phyloP scores from a whole-genome alignment of 441 rosid species.

The Croton setiger region DNA sequence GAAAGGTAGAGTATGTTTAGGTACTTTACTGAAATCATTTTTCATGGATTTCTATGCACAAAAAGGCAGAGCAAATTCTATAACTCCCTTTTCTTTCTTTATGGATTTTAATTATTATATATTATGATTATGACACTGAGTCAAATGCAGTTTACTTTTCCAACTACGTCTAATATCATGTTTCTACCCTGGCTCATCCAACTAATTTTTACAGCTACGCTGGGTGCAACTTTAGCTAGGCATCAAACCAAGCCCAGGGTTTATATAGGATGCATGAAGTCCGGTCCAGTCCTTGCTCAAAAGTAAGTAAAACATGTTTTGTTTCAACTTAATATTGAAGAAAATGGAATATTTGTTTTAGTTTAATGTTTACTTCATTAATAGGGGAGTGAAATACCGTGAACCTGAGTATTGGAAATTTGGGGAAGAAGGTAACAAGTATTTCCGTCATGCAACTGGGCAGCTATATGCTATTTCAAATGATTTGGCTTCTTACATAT shows the following conservation, averaged over 20 bases:
- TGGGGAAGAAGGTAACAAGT: constrained; percentile 85
- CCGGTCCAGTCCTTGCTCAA: constrained; percentile 83
- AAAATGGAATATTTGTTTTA: background rate
- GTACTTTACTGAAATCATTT: background rate
- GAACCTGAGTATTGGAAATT: constrained; percentile 97
- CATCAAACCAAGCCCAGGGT: constrained; percentile 65
- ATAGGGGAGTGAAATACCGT: constrained; percentile 87
- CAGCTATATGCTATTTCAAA: constrained; percentile 87
- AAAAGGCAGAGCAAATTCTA: background rate
- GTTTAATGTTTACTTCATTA: constrained; percentile 8
- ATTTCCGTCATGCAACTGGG: constrained; percentile 95
- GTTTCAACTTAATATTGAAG: background rate
- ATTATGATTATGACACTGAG: too few relatives aligned
- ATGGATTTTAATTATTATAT: background rate
- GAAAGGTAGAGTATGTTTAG: background rate
- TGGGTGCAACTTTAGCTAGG: constrained; percentile 62
- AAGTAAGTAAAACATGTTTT: constrained; percentile 48
- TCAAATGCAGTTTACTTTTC: background rate
- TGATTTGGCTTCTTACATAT: constrained; percentile 79
- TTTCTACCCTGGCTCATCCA: background rate
- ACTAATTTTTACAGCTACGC: constrained; percentile 47
- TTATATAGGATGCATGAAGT: constrained; percentile 86
- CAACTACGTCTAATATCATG: background rate
- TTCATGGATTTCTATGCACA: background rate
- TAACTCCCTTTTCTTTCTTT: background rate